Conservation (phyloP, 352 stramenopile genomes). For the Globisporangium sylvaticum region DNA sequence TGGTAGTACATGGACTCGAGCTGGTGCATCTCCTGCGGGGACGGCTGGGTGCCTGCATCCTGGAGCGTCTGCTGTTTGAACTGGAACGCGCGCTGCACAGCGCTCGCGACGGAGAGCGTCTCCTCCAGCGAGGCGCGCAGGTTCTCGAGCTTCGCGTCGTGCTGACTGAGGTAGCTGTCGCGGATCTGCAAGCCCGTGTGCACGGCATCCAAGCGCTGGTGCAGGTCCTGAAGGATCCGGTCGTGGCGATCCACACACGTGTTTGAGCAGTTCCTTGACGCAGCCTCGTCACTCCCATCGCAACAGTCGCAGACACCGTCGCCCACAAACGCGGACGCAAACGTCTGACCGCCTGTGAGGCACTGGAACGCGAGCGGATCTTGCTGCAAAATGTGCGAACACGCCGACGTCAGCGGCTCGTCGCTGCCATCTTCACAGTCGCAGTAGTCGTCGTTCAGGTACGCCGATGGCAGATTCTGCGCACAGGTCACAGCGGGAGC, state of each 20-base stretch:
- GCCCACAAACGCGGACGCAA: slow-evolving; percentile 61
- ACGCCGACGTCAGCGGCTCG: slow-evolving; percentile 84
- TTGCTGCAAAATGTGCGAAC: slow-evolving; percentile 36
- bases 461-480: slow-evolving; percentile 24
- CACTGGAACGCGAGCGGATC: slow-evolving; percentile 35
- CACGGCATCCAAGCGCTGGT: slow-evolving; percentile 22
- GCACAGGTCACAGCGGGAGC: slow-evolving; percentile 24
- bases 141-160: slow-evolving; percentile 24
- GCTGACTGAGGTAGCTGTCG: slow-evolving; percentile 22
- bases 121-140: slow-evolving; percentile 28
- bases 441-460: slow-evolving; percentile 92
- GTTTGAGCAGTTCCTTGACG: slow-evolving; percentile 27
- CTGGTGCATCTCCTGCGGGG: slow-evolving; percentile 28
- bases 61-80: slow-evolving; percentile 25
- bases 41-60: slow-evolving; percentile 12
- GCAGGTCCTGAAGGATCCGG: slow-evolving; percentile 17
- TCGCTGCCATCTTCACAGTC: slow-evolving; percentile 91
- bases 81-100: slow-evolving; percentile 28
- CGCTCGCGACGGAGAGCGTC: slow-evolving; percentile 3
- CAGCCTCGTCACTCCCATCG: slow-evolving; percentile 91
- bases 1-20: slow-evolving; percentile 48
- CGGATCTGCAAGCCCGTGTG: slow-evolving; percentile 19
- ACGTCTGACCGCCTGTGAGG: slow-evolving; percentile 21
- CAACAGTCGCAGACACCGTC: slow-evolving; percentile 98
- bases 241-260: slow-evolving; percentile 30